A percentile compares a stretch with the other conserved stretches of the same genome.
Conservation (phyloP, 164 flowering plant genomes). For the Magnolia changhungtana region DNA sequence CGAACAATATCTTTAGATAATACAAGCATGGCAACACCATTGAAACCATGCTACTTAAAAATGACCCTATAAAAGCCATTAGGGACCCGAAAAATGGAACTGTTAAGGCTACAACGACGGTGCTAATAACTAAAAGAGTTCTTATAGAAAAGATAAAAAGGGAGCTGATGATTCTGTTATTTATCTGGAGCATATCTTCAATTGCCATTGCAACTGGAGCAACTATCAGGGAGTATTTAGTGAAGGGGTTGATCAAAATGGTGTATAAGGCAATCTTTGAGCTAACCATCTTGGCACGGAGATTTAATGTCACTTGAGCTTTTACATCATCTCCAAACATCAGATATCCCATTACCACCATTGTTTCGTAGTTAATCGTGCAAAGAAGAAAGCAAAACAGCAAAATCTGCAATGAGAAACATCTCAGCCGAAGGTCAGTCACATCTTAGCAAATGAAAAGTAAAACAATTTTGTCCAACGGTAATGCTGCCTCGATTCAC, state of each 20-base stretch:
- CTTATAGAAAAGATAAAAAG: background rate
- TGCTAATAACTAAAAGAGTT: no score
- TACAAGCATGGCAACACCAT: slow-evolving; percentile 1
- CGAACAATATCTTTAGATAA: background rate
- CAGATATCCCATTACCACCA: slow-evolving; percentile 49
- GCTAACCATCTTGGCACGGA: slow-evolving; percentile 48
- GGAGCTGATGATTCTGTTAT: background rate
- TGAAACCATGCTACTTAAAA: background rate
- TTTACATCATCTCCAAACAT: slow-evolving; percentile 63
- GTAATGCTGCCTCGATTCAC: no score
- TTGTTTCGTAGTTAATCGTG: slow-evolving; percentile 36
- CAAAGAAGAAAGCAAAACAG: slow-evolving; percentile 42
- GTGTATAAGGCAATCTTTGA: slow-evolving; percentile 71
- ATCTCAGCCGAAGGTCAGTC: no score
- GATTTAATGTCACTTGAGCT: slow-evolving; percentile 70
- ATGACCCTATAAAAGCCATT: slow-evolving; percentile 7
- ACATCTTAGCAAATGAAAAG: no score
- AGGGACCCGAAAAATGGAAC: slow-evolving; percentile 3
- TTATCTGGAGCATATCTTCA: background rate
- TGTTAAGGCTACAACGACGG: no score
- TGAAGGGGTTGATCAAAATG: slow-evolving; percentile 59
- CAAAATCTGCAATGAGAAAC: background rate
- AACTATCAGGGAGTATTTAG: slow-evolving; percentile 68
- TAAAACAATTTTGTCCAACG: no score
- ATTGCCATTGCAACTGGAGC: slow-evolving; percentile 46